Evolutionary conservation across 768 basidiomycete genomes (phyloP).

Genomic region (Hericium coralloides): DNA sequence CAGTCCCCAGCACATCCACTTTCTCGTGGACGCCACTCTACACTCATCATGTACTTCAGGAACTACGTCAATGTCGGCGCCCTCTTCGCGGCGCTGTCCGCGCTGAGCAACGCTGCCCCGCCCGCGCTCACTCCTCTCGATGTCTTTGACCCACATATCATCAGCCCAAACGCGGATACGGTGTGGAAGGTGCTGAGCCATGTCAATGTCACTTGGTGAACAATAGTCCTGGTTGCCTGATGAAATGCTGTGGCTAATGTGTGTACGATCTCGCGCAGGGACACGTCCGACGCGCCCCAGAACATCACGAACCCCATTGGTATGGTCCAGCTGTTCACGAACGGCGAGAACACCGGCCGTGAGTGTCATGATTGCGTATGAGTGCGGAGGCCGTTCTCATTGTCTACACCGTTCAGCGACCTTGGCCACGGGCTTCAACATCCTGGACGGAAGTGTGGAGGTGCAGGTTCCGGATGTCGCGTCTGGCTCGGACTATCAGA

Average conservation of each 20-base stretch:
- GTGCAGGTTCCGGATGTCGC: not conserved
- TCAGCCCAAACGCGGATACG: constrained; percentile 13
- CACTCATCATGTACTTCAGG: no score
- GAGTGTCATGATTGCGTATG: no score
- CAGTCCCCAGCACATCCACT: no score
- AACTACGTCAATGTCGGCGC: no score
- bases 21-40: no score
- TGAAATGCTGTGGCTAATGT: not conserved
- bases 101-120: not conserved
- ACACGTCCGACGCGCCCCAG: not conserved
- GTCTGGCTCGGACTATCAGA: not conserved
- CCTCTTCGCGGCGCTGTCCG: not conserved
- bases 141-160: constrained; percentile 18
- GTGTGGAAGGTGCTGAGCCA: constrained; percentile 15
- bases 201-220: not conserved
- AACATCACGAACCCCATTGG: not conserved
- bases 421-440: not conserved
- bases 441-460: not conserved
- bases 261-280: not conserved
- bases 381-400: no score
- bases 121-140: constrained; percentile 6
- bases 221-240: no score
- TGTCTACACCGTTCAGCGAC: not conserved
- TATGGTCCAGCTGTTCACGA: no score
- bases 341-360: no score